Evolutionary conservation across 2,329 filamentous ascomycete genomes (phyloP).

Genomic region (Verruconis gallopava): DNA sequence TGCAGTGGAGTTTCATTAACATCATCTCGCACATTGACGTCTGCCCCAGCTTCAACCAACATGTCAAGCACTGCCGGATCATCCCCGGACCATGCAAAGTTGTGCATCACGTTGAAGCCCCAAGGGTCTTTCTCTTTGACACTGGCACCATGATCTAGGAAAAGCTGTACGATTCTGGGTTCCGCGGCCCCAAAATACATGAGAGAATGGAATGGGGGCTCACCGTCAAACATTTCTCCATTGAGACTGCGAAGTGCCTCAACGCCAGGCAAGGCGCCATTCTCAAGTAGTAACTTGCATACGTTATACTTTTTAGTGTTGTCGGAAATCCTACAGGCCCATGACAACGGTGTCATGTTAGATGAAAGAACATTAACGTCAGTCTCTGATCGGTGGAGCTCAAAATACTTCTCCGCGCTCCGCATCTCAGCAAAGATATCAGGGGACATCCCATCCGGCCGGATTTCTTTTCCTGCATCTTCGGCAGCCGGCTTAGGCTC

Average conservation of each 20-base stretch:
- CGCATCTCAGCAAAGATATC: too few species aligned
- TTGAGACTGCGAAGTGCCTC: background rate
- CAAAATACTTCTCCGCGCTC: too few species aligned
- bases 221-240: background rate
- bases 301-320: background rate
- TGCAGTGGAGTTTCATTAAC: conserved; percentile 2
- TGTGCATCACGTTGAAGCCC: background rate
- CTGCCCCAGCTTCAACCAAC: conserved; percentile 2
- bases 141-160: background rate
- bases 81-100: background rate
- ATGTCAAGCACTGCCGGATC: conserved; percentile 1
- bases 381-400: too few species aligned
- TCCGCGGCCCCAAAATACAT: background rate
- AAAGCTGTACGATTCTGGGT: background rate
- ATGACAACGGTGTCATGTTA: too few species aligned
- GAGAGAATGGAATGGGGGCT: background rate
- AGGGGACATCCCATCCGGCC: too few species aligned
- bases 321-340: background rate
- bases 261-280: background rate
- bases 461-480: too few species aligned
- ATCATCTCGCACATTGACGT: conserved; percentile 2
- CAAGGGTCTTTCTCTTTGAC: background rate
- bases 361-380: too few species aligned
- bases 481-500: too few species aligned
- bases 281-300: background rate